A percentile compares a stretch with the other conserved stretches of the same genome.
Conservation (phyloP, 306 rosid genomes). For the Cucumis melo region DNA sequence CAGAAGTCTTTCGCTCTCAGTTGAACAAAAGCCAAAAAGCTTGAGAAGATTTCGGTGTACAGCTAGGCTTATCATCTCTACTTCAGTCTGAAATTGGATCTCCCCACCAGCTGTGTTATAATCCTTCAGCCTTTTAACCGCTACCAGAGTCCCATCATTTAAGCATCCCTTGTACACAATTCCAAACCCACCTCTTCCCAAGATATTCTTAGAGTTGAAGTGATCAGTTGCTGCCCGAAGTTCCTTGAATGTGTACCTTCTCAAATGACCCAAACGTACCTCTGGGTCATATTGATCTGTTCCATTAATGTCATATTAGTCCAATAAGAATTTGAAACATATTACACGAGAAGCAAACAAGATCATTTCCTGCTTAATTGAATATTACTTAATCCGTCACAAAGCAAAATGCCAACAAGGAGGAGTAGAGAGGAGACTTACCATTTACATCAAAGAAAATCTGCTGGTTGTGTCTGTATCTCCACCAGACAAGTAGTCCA, state of each 20-base stretch:
- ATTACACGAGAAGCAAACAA: background rate
- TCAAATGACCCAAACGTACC: conserved; percentile 88
- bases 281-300: conserved; percentile 96
- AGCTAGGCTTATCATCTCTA: conserved; percentile 94
- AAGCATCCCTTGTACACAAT: conserved; percentile 82
- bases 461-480: conserved; percentile 80
- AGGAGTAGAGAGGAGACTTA: conserved; percentile 16
- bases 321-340: background rate
- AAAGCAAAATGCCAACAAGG: background rate
- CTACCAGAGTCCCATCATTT: conserved; percentile 76
- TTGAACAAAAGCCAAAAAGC: conserved; percentile 88
- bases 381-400: background rate
- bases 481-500: conserved; percentile 71
- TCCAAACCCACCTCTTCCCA: conserved; percentile 98
- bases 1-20: conserved; percentile 84
- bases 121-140: conserved; percentile 90
- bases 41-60: conserved; percentile 86
- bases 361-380: background rate
- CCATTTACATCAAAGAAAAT: conserved; percentile 95
- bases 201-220: conserved; percentile 81
- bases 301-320: conserved; percentile 6
- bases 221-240: conserved; percentile 92
- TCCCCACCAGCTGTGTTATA: conserved; percentile 89
- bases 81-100: conserved; percentile 98
- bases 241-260: conserved; percentile 82